These are phyloP conservation scores for Zymoseptoria tritici DNA, from an alignment of 2,329 filamentous ascomycete species.

Conservation along the genomic window DNA sequence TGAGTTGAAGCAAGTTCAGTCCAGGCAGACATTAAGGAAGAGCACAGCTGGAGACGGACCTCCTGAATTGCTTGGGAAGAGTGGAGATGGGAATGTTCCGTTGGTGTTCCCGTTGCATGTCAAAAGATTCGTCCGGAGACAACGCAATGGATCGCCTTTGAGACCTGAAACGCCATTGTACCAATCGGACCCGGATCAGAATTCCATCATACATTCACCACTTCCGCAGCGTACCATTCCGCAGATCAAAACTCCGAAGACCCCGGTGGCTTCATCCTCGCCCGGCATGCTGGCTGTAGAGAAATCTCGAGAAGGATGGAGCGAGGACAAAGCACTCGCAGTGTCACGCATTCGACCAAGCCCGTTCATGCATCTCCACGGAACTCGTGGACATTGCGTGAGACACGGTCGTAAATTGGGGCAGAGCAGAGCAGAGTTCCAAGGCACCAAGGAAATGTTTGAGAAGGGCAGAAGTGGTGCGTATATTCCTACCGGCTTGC, in stretches of 20 bases:
- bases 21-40: background rate
- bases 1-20: slow-evolving; percentile 5
- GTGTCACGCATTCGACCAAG: background rate
- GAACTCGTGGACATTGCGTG: slow-evolving; percentile 22
- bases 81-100: slow-evolving; percentile 5
- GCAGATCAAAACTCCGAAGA: slow-evolving; percentile 6
- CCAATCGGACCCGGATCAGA: slow-evolving; percentile 14
- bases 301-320: background rate
- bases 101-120: slow-evolving; percentile 25
- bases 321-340: background rate
- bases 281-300: background rate
- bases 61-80: background rate
- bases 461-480: slow-evolving; percentile 23
- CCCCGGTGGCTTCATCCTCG: background rate
- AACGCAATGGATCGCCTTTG: slow-evolving; percentile 12
- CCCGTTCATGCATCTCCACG: slow-evolving; percentile 17
- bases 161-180: slow-evolving; percentile 22
- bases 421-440: background rate
- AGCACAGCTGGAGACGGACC: background rate
- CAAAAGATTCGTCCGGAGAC: slow-evolving; percentile 20
- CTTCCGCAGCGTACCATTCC: slow-evolving; percentile 15
- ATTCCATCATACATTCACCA: slow-evolving; percentile 19
- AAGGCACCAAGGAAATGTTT: slow-evolving; percentile 20
- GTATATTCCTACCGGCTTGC: slow-evolving; percentile 23
- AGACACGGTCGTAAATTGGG: slow-evolving; percentile 26